Evolutionary conservation across 2,329 filamentous ascomycete genomes (phyloP).

Genomic region (Colletotrichum neosansevieriae): DNA sequence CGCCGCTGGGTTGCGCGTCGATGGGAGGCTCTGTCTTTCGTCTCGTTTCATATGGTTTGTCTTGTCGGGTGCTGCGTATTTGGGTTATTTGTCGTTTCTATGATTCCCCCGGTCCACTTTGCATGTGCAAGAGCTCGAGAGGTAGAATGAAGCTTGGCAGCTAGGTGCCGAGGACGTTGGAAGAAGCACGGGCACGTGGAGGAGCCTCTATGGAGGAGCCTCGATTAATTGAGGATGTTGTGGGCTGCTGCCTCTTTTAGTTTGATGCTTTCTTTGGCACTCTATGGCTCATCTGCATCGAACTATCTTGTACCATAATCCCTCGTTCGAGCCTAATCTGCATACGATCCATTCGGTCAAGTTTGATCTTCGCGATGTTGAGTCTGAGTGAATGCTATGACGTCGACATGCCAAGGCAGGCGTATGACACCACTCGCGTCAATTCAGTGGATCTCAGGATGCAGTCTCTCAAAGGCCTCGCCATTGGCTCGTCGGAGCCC

Average conservation of each 20-base stretch:
- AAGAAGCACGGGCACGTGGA: slow-evolving; percentile 45
- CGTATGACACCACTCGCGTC: neutral
- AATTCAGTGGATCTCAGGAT: neutral
- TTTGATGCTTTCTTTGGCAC: slow-evolving; percentile 20
- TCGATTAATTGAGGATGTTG: slow-evolving; percentile 44
- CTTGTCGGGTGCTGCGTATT: slow-evolving; percentile 50
- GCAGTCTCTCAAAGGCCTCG: neutral
- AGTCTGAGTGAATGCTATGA: neutral
- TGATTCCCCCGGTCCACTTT: slow-evolving; percentile 44
- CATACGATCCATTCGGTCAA: slow-evolving; percentile 32
- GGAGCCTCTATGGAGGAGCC: slow-evolving; percentile 44
- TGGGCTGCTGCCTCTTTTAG: slow-evolving; percentile 27
- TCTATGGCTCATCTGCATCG: slow-evolving; percentile 38
- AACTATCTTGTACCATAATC: slow-evolving; percentile 39
- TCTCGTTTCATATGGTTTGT: slow-evolving; percentile 52
- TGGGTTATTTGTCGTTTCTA: slow-evolving; percentile 41
- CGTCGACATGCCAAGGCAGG: neutral
- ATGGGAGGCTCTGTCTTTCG: slow-evolving; percentile 45
- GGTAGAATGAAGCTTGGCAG: slow-evolving; percentile 37
- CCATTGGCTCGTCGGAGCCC: slow-evolving; percentile 2
- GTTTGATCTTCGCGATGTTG: neutral
- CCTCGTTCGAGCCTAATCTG: slow-evolving; percentile 37
- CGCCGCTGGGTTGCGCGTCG: slow-evolving; percentile 46
- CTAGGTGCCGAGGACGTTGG: slow-evolving; percentile 25
- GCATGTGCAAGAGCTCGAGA: slow-evolving; percentile 41